A percentile compares a stretch with the other conserved stretches of the same genome.
Conservation (phyloP, 2,329 filamentous ascomycete species). For the Alternaria triticina region DNA sequence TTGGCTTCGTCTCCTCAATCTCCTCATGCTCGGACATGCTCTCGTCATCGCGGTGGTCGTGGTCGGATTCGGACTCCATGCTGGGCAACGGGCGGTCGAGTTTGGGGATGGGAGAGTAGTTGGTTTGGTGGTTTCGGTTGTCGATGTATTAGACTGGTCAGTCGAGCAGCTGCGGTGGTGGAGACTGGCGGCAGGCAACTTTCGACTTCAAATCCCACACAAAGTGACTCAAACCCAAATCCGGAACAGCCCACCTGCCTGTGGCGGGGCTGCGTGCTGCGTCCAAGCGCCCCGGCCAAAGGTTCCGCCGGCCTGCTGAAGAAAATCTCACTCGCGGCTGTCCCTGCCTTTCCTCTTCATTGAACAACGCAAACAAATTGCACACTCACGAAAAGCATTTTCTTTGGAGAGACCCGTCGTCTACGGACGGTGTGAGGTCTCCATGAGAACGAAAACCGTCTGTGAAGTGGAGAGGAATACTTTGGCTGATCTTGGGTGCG, state of each 20-base stretch:
- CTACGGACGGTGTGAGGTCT: conserved; percentile 48
- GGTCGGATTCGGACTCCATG: conserved; percentile 52
- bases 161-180: conserved; percentile 6
- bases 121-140: not conserved
- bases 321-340: conserved; percentile 34
- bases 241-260: conserved; percentile 30
- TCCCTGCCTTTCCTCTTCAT: conserved; percentile 50
- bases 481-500: conserved; percentile 64
- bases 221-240: conserved; percentile 46
- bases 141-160: not conserved
- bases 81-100: conserved; percentile 27
- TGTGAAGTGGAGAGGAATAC: conserved; percentile 60
- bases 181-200: conserved; percentile 16
- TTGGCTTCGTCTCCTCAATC: conserved; percentile 66
- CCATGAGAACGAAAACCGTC: conserved; percentile 66
- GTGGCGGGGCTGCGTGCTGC: conserved; percentile 31
- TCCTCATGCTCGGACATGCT: conserved; percentile 76
- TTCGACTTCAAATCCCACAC: conserved; percentile 34
- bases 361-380: conserved; percentile 65
- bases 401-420: conserved; percentile 56
- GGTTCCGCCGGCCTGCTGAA: conserved; percentile 23
- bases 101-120: not conserved
- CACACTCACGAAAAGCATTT: conserved; percentile 65
- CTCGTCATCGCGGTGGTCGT: conserved; percentile 49
- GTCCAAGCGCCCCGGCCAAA: conserved; percentile 17